Evolutionary conservation across 352 stramenopile species (phyloP).

Genomic region (Phytopythium sindhum): DNA sequence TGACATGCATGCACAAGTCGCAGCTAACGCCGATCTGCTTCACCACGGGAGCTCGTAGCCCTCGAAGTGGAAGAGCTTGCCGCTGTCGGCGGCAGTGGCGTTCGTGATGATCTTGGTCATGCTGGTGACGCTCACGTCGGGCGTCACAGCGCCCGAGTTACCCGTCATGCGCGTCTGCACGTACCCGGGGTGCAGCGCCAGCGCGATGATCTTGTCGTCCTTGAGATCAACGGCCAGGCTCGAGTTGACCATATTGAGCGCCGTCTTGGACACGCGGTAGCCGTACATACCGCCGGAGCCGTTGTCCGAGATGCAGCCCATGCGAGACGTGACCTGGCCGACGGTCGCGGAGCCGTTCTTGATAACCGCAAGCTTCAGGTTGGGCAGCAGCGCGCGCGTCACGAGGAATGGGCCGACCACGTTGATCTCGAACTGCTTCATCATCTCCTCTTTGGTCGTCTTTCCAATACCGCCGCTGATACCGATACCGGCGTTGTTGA

Average conservation of each 20-base stretch:
- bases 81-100: conserved; percentile 32
- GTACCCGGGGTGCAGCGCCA: conserved; percentile 53
- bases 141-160: conserved; percentile 24
- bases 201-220: conserved; percentile 33
- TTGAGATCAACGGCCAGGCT: conserved; percentile 43
- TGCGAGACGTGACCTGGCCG: conserved; percentile 38
- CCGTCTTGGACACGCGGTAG: conserved; percentile 70
- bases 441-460: conserved; percentile 41
- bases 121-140: conserved; percentile 32
- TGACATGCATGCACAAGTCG: too few species aligned
- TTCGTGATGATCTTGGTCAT: conserved; percentile 37
- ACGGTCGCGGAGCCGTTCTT: conserved; percentile 30
- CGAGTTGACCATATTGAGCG: conserved; percentile 68
- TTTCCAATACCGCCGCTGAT: conserved; percentile 25
- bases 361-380: conserved; percentile 34
- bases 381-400: conserved; percentile 43
- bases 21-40: too few species aligned
- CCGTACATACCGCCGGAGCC: conserved; percentile 33
- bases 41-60: conserved; percentile 38
- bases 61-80: conserved; percentile 43
- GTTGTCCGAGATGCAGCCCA: conserved; percentile 48
- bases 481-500: conserved; percentile 66
- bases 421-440: conserved; percentile 69
- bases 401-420: conserved; percentile 56
- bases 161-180: conserved; percentile 52